Conservation (phyloP, 495 filamentous ascomycete species). For the Penicillium desertorum region DNA sequence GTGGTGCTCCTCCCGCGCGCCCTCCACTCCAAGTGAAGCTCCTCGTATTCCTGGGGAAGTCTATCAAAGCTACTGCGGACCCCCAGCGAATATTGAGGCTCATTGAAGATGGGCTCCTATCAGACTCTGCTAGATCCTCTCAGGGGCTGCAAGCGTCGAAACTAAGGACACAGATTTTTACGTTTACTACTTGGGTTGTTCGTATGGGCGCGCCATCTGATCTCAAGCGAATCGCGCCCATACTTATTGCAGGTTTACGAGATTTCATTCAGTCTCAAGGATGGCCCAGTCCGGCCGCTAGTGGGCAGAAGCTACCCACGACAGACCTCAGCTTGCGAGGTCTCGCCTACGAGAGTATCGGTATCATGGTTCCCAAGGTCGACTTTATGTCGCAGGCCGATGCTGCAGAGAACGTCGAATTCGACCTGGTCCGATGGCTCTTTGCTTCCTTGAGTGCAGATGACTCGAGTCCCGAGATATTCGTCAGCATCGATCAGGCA, state of each 20-base stretch:
- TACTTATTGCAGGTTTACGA: constrained; percentile 67
- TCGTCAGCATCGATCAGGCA: constrained; percentile 85
- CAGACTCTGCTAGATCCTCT: constrained; percentile 46
- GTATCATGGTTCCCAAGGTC: constrained; percentile 63
- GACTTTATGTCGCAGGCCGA: constrained; percentile 37
- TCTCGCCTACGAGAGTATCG: constrained; percentile 80
- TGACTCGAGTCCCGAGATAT: constrained; percentile 67
- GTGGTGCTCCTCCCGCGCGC: constrained; percentile 55
- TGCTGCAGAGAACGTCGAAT: constrained; percentile 45
- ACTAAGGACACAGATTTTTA: constrained; percentile 79
- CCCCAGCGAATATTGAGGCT: constrained; percentile 62
- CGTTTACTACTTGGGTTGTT: constrained; percentile 84
- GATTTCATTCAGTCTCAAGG: constrained; percentile 78
- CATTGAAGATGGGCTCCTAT: constrained; percentile 64
- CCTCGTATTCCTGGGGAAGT: constrained; percentile 73
- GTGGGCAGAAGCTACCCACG: constrained; percentile 45
- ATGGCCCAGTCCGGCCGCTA: constrained; percentile 66
- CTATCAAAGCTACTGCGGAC: constrained; percentile 63
- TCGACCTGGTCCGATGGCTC: constrained; percentile 71
- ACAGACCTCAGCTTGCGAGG: constrained; percentile 67
- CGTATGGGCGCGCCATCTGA: constrained; percentile 63
- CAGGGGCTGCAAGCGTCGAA: constrained; percentile 69
- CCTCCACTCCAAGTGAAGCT: constrained; percentile 73
- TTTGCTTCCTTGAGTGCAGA: constrained; percentile 82
- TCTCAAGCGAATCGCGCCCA: constrained; percentile 62